Base-by-base conservation (phyloP, 1,139 yeast species). In the Hemisphaericaspora xylofermentans region DNA sequence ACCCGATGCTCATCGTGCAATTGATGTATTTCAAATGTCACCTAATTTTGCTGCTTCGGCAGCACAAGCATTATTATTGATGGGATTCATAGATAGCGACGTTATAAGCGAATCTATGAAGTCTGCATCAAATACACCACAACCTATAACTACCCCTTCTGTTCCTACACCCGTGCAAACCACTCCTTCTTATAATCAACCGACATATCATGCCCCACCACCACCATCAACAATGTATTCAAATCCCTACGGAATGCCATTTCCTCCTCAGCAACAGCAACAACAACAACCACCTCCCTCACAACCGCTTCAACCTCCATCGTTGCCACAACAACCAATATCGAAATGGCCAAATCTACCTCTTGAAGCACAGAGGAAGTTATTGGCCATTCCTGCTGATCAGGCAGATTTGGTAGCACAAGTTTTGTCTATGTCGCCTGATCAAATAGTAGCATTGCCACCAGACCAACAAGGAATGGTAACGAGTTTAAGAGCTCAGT, bases 61-160 rank as follows among this genome's bases (percentile, higher is more conserved):
- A 0, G 80, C 89, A 0, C 93, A 85, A 57, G 86, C 88, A 2
- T 66, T 85, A 46, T 60, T 84, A n/a, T 67, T 83, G 36, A 84
- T 84, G 91, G 94, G 93, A 0, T 71, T 84, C 38, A 78, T 84
- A 25, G 86, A 84, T 56, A 70, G 74, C 32, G 82, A 79, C 32
- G 84, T 82, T 15, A 79, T 84, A 21, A 69, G 73, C 28, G 76
- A 71, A 44, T 62, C 76, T 16, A 67, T 67, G 66, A 65, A 64
- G 33, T 51, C 56, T 16, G 42, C 49, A 3, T 66, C 64, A 1
- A 35, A 64, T 2, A 52, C 58, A 2, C 58, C 64, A 4, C 63
- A 61, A 31, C 46, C 51, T 8, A 48, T 51, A 2, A 49, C 50
- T 24, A 12, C 25, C 4, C 45, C 27, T 18, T 26, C 28, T 13